Evolutionary conservation across 1,139 yeast genomes (phyloP), one percentile per base, ranked within the genome.

Genomic region (Taphrina wiesneri): DNA sequence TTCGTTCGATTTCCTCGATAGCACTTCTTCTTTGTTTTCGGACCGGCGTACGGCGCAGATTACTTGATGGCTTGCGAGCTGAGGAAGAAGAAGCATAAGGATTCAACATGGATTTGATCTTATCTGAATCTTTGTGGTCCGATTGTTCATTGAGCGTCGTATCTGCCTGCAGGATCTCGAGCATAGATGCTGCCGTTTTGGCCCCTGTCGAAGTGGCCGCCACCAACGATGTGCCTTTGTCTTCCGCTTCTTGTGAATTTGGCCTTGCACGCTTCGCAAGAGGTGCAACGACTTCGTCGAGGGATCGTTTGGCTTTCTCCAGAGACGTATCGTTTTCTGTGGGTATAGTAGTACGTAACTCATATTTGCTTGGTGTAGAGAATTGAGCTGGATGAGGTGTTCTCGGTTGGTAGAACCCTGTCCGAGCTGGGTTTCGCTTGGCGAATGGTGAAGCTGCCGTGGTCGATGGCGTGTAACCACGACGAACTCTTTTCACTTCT

Each of bases 281-380:
- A 23, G 66, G 66, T 13, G 57, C 66, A 15, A 25, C 45, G 13
- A 56, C 21, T 21, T 63, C 66, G n/a, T 63, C 66, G 5, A 63
- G 56, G 6, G 43, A 49, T 7, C 66, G 56, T 26, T 63, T 63
- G 43, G 43, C 45, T 13, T 6, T 26, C 4, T 32, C 65, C 41
- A 28, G 25, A n/a, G 30, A 39, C 19, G 19, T 30, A 36, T 45
- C 46, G 6, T 23, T 15, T 30, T 51, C 52, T 7, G 11, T 15
- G 43, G 51, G 36, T 36, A 47, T 39, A 15, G 63, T 49, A 7
- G 49, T 17, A 6, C 36, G 9, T 7, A 30, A 19, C 39, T 61
- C 59, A n/a, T 51, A 47, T 30, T 51, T 61, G 46, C 34, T 19
- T 21, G 47, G 54, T 13, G 56, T 32, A n/a, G 49, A 23, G 11